Evolutionary conservation across 495 filamentous ascomycete genomes (phyloP).

Genomic region (Aspergillus bridgeri): DNA sequence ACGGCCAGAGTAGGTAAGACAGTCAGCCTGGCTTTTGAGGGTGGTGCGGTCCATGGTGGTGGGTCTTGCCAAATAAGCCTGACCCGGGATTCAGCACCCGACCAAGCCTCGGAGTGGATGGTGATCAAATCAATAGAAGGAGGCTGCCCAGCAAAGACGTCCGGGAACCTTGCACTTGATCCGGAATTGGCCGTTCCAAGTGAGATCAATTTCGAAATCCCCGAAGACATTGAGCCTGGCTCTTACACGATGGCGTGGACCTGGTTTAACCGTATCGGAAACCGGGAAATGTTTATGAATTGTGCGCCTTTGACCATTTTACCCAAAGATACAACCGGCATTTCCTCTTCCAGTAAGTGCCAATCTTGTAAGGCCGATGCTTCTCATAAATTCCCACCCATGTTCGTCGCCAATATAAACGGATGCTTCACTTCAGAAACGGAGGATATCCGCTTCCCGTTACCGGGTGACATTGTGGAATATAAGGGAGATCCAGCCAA

Average conservation of each 20-base stretch:
- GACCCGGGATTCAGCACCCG: background rate
- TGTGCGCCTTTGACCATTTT: background rate
- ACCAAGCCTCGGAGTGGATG: background rate
- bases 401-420: constrained; percentile 1
- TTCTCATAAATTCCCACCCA: background rate
- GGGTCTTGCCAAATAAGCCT: background rate
- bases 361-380: background rate
- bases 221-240: background rate
- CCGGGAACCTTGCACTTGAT: background rate
- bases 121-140: background rate
- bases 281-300: background rate
- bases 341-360: background rate
- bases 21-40: background rate
- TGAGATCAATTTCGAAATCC: background rate
- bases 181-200: background rate
- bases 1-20: background rate
- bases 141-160: background rate
- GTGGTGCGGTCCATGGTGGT: background rate
- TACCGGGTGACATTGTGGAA: background rate
- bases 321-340: too few species aligned
- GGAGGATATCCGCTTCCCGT: background rate
- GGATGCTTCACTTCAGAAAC: background rate
- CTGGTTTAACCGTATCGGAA: background rate
- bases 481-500: background rate
- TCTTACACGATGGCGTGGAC: background rate